Evolutionary conservation across 1,284 basidiomycete genomes (phyloP).

Genomic region (Sanghuangporus baumii): DNA sequence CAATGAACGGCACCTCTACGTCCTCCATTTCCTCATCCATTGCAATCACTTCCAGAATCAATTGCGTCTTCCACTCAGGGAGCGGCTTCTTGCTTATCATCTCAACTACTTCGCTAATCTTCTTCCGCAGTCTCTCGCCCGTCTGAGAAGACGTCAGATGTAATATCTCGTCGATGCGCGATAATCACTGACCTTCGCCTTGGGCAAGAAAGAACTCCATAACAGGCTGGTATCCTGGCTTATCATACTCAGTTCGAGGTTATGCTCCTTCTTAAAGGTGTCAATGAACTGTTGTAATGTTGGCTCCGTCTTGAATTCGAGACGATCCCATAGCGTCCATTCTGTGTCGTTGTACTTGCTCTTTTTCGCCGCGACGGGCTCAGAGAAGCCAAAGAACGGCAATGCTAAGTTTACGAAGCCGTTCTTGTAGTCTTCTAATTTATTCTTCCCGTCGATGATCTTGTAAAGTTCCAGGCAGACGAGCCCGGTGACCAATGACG

Average conservation of each 20-base stretch:
- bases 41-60: constrained; percentile 94
- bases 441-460: constrained; percentile 93
- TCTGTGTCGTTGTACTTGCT: constrained; percentile 82
- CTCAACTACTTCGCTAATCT: constrained; percentile 88
- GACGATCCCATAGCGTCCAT: constrained; percentile 99
- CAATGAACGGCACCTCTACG: constrained; percentile 78
- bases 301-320: constrained; percentile 88
- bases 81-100: constrained; percentile 92
- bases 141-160: constrained; percentile 42
- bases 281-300: constrained; percentile 83
- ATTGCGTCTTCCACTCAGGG: constrained; percentile 71
- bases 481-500: constrained; percentile 90
- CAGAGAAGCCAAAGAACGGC: constrained; percentile 99
- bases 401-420: constrained; percentile 97
- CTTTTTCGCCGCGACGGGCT: constrained; percentile 92
- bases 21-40: constrained; percentile 88
- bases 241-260: constrained; percentile 92
- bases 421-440: constrained; percentile 96
- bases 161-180: not conserved
- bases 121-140: constrained; percentile 84
- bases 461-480: constrained; percentile 98
- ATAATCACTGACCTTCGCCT: constrained; percentile 69
- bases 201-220: constrained; percentile 89
- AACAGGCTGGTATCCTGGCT: constrained; percentile 97
- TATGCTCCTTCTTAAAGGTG: constrained; percentile 83